Base-by-base conservation (phyloP, 805 yeast genomes). In the Metschnikowia orientalis region DNA sequence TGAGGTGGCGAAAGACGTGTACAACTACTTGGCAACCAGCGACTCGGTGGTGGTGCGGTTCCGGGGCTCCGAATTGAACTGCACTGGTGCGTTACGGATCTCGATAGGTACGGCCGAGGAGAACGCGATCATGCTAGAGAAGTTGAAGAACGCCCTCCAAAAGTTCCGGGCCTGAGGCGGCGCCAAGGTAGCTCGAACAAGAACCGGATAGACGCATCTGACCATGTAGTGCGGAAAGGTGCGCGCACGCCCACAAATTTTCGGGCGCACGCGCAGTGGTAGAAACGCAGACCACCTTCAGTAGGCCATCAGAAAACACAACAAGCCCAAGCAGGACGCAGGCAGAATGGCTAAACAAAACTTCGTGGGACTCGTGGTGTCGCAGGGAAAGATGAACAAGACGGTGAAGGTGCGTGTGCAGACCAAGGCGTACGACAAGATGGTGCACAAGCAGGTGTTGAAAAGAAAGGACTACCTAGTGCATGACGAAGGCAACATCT, bases 301-400 rank as follows among this genome's bases (percentile, higher is more conserved):
- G 6, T 8, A 9, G 10, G 9, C n/a, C 11, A 18, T 11, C 10
- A 12, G n/a, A 21, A n/a, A 15, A 20, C 26, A 20, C 24, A 41
- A 18, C 33, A n/a, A n/a, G n/a, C n/a, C n/a, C n/a, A n/a, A n/a
- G n/a, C n/a, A n/a, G n/a, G n/a, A n/a, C n/a, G n/a, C n/a, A n/a
- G n/a, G n/a, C n/a, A n/a, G n/a, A n/a, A 87, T 86, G 95, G 90
- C 94, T 32, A 79, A 88, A 62, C 95, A 86, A 51, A 85, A 86
- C 54, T 86, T 89, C 53, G 65, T 87, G 29, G 98, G 98, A 28
- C 79, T 87, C 60, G 97, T 90, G 47, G 79, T 88, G 19, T 87
- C 96, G 31, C 97, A 89, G 54, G 97, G 97, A 26, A 87, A 87
- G 59, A 92, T 89, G 96, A 73, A 75, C 61, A 92, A 90, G 67